Evolutionary conservation across 371 early-diverging fungal genomes (phyloP).

Genomic region (Syncephalastrum contaminatum): DNA sequence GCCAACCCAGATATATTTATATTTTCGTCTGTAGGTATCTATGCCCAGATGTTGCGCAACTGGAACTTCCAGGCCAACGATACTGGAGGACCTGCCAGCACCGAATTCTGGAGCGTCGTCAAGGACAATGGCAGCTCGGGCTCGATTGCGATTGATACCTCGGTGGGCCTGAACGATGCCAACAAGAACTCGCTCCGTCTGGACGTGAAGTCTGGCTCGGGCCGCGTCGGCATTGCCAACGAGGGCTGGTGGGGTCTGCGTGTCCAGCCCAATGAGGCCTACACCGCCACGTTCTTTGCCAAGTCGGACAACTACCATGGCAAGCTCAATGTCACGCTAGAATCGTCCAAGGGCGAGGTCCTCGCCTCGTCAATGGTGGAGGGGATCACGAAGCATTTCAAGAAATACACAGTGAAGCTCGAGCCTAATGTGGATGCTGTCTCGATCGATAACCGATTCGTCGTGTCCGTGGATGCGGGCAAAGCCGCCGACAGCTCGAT

Average conservation of each 20-base stretch:
- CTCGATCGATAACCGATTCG: conserved; percentile 17
- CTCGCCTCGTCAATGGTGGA: conserved; percentile 8
- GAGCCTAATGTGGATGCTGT: conserved; percentile 8
- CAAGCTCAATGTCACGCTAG: conserved; percentile 14
- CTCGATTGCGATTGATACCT: conserved; percentile 4
- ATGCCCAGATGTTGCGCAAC: conserved; percentile 22
- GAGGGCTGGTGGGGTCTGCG: conserved; percentile 24
- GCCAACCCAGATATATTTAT: too few species aligned
- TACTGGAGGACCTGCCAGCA: conserved; percentile 10
- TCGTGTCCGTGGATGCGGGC: conserved; percentile 9
- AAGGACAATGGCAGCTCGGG: too few species aligned
- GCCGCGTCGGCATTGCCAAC: conserved; percentile 19
- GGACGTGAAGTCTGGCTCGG: conserved; percentile 11
- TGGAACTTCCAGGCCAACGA: conserved; percentile 23
- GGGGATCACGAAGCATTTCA: conserved; percentile 11
- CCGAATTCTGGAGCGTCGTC: conserved; percentile 11
- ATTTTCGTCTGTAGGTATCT: conserved; percentile 7
- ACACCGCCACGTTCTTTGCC: conserved; percentile 21
- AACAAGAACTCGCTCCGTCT: conserved; percentile 18
- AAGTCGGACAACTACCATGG: conserved; percentile 18
- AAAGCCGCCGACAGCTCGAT: conserved; percentile 16
- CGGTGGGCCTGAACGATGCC: conserved; percentile 13
- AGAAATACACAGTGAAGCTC: conserved; percentile 14
- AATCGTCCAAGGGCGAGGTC: conserved; percentile 10
- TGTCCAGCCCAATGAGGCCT: conserved; percentile 15